A percentile compares a stretch with the other conserved stretches of the same genome.
These are phyloP conservation scores for Fusarium sp. DNA, from an alignment of 2,329 filamentous ascomycete genomes.

Conservation along the genomic window DNA sequence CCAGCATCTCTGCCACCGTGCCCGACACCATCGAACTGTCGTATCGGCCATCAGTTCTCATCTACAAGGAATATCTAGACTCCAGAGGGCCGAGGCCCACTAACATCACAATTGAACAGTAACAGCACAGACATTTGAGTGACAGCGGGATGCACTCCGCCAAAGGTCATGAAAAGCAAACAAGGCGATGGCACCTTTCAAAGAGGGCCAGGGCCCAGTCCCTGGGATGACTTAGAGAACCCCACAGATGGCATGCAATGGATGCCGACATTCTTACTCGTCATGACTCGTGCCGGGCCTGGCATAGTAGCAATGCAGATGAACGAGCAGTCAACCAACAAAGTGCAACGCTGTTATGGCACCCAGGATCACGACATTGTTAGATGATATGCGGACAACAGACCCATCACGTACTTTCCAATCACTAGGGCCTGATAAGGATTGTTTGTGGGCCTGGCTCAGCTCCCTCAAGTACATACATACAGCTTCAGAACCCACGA, in stretches of 20 bases:
- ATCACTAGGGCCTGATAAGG: background rate
- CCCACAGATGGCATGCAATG: background rate
- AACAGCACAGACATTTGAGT: background rate
- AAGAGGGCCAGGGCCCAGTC: background rate
- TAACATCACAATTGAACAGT: background rate
- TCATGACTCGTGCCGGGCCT: slow-evolving; percentile 8
- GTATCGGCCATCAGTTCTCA: background rate
- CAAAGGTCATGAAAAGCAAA: slow-evolving; percentile 4
- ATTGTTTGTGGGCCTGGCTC: slow-evolving; percentile 14
- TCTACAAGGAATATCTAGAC: background rate
- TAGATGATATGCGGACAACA: background rate
- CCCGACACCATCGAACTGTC: background rate
- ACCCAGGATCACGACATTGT: slow-evolving; percentile 1
- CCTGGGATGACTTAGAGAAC: slow-evolving; percentile 6
- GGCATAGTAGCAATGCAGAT: background rate
- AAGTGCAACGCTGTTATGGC: background rate
- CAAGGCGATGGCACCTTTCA: background rate
- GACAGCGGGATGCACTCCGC: background rate
- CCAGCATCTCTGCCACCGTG: background rate
- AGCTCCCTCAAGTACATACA: slow-evolving; percentile 10
- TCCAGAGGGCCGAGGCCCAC: background rate
- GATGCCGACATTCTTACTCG: background rate
- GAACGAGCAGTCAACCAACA: slow-evolving; percentile 5
- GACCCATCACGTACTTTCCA: background rate
- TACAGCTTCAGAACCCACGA: background rate